Conservation (phyloP, 352 stramenopile genomes). For the Phytophthora constricta region DNA sequence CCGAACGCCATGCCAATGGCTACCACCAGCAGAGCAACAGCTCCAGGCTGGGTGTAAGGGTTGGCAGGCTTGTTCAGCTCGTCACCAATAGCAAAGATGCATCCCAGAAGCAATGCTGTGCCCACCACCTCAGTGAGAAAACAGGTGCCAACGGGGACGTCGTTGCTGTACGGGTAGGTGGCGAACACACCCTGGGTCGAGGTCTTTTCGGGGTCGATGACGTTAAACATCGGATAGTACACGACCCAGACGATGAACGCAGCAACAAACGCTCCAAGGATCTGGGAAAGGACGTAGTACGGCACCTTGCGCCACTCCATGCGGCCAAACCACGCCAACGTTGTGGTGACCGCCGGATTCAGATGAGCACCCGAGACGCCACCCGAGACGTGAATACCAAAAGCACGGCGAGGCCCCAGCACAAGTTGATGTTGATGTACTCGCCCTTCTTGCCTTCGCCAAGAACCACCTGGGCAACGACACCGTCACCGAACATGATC, state of each 20-base stretch:
- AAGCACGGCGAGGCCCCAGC: slow-evolving; percentile 78
- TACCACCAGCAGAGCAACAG: slow-evolving; percentile 62
- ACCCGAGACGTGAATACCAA: slow-evolving; percentile 62
- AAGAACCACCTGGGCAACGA: slow-evolving; percentile 69
- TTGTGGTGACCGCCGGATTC: slow-evolving; percentile 70
- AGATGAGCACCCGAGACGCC: slow-evolving; percentile 68
- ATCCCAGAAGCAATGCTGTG: slow-evolving; percentile 63
- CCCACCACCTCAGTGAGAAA: slow-evolving; percentile 74
- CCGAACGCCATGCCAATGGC: slow-evolving; percentile 77
- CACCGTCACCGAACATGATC: slow-evolving; percentile 71
- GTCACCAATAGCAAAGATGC: slow-evolving; percentile 68
- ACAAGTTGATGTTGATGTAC: slow-evolving; percentile 75
- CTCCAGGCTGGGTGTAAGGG: slow-evolving; percentile 46
- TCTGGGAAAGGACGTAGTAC: slow-evolving; percentile 60
- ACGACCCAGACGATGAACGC: slow-evolving; percentile 57
- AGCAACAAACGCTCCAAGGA: slow-evolving; percentile 56
- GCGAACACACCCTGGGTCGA: slow-evolving; percentile 53
- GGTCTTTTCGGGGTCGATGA: slow-evolving; percentile 50
- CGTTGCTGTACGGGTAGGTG: slow-evolving; percentile 54
- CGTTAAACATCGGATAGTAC: slow-evolving; percentile 61
- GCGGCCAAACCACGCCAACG: slow-evolving; percentile 52
- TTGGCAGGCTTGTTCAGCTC: slow-evolving; percentile 60
- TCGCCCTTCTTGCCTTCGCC: slow-evolving; percentile 59
- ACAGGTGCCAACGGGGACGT: slow-evolving; percentile 43
- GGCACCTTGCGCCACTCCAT: slow-evolving; percentile 66